Base-by-base conservation (phyloP, 2,329 filamentous ascomycete species). In the Arthroderma sp. region DNA sequence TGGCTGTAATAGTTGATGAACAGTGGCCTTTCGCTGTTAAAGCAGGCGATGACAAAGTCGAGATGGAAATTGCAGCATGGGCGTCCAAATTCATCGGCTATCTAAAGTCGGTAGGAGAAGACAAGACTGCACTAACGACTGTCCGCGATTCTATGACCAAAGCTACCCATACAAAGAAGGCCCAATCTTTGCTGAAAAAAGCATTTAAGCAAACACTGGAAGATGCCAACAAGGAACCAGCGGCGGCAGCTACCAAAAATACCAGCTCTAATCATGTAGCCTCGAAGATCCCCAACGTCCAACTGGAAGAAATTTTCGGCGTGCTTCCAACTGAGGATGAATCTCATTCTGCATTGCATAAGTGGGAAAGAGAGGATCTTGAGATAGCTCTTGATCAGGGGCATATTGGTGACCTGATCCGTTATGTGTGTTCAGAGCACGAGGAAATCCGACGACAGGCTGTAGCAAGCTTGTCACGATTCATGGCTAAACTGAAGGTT, bases 341-440 rank as follows among this genome's bases (percentile, higher is more conserved):
- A 36, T 61, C 64, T n/a, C 61, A 68, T 36, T 56, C 61, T 42
- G 66, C 58, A 31, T 62, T 80, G 9, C 66, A 68, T 47, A 68
- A 68, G 56, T 94, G 85, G 86, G 71, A 75, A 36, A 74, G 77
- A 50, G 89, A 93, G 57, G 81, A 85, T 30, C 68, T 85, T 0
- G 83, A 88, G 37, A 80, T 88, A 55, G 75, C 86, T 1, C 69
- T 93, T 6, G 85, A 91, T 54, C 83, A 91, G 50, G 83, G 82
- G 5, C 75, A 84, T 54, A 72, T 85, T 22, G 71, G 74, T 9
- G 73, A 78, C 2, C 67, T 96, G 29, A 71, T 94, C 39, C 70
- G 81, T 31, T 82, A 89, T 53, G 71, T 95, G 7, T 81, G 78
- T 44, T 94, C 87, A 0, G 66, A 78, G 39, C 78, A 91, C 55